Evolutionary conservation across 352 stramenopile species (phyloP), one percentile per base, ranked within the genome.

Genomic region (Globisporangium echinulatum): DNA sequence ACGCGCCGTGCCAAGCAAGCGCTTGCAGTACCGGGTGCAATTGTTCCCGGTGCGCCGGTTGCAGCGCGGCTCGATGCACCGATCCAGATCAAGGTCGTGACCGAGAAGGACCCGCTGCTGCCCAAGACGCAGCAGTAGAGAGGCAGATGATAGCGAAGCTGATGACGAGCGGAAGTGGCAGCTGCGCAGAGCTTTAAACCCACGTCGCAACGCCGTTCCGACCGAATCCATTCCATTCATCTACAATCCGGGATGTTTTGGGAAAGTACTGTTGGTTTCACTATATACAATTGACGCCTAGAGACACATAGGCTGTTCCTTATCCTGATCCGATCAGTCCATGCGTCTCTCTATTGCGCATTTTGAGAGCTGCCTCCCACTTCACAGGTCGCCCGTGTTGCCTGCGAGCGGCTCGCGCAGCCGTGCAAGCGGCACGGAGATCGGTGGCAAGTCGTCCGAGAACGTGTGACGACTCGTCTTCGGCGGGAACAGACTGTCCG

Each of bases 381-480:
- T 33, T 71, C 66, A 84, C 42, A 82, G 43, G 33, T 69, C 50
- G 40, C 61, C 54, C 49, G 73, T 75, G 58, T 81, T 80, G 46
- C 39, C 55, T 38, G 56, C 49, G 25, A 89, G 59, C 25, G 77
- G 52, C 55, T 69, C 56, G 17, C 82, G 76, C 33, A 94, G 68
- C 37, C 75, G 71, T 56, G 77, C 74, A 25, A 94, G 67, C 9
- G 82, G 68, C 58, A 94, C 81, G 3, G 82, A 92, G 65, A 94
- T 92, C 33, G 85, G 85, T 38, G 85, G 85, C 44, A 94, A 46
- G 54, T 92, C 81, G 51, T 94, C 79, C 54, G 85, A 92, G 54
- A 92, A 92, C 40, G 74, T 87, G 68, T 94, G 85, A 33, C 85
- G 82, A 70, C 82, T 92, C 50, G 85, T 94, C 69, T 94, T 94